Percentiles rank a stretch among this genome's conserved stretches.
Evolutionary conservation across 345 rosid genomes (phyloP).

Genomic region (Aethionema arabicum): DNA sequence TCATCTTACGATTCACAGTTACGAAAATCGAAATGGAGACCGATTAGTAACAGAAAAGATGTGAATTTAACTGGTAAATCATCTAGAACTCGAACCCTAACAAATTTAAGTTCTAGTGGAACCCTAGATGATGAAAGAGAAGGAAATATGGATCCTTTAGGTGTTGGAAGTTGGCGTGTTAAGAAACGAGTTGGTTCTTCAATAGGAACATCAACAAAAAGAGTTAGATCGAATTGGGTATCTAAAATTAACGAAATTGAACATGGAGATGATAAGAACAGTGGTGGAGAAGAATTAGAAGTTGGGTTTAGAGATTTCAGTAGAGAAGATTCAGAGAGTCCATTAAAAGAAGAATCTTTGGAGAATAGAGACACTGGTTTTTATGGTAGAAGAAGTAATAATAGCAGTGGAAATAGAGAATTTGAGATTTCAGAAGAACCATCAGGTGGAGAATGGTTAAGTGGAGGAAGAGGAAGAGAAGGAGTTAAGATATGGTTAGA

Average conservation of each 20-base stretch:
- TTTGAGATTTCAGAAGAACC: slow-evolving; percentile 49
- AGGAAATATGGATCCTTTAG: slow-evolving; percentile 47
- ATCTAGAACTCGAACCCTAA: slow-evolving; percentile 59
- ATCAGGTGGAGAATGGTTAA: slow-evolving; percentile 50
- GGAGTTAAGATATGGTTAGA: slow-evolving; percentile 22
- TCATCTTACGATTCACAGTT: slow-evolving; percentile 48
- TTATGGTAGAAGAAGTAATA: slow-evolving; percentile 26
- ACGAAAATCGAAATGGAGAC: slow-evolving; percentile 47
- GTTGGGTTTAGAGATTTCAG: slow-evolving; percentile 54
- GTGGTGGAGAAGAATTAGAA: slow-evolving; percentile 54
- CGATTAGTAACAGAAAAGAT: slow-evolving; percentile 39
- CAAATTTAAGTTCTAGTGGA: slow-evolving; percentile 47
- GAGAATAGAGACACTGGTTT: slow-evolving; percentile 33
- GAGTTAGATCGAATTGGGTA: slow-evolving; percentile 65
- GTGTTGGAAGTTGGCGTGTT: slow-evolving; percentile 70
- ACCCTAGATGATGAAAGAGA: slow-evolving; percentile 23
- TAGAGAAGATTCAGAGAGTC: slow-evolving; percentile 67
- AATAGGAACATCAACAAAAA: slow-evolving; percentile 39
- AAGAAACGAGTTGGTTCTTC: slow-evolving; percentile 37
- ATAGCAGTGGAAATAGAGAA: slow-evolving; percentile 31
- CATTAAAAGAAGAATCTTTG: slow-evolving; percentile 57
- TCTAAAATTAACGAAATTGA: slow-evolving; percentile 48
- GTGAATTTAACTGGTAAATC: slow-evolving; percentile 35
- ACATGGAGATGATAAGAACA: slow-evolving; percentile 51
- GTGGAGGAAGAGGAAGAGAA: slow-evolving; percentile 37